A percentile compares a stretch with the other conserved stretches of the same genome.
phyloP scores from a whole-genome alignment of 202 grass and related monocot species.

The Carex arenaria region DNA sequence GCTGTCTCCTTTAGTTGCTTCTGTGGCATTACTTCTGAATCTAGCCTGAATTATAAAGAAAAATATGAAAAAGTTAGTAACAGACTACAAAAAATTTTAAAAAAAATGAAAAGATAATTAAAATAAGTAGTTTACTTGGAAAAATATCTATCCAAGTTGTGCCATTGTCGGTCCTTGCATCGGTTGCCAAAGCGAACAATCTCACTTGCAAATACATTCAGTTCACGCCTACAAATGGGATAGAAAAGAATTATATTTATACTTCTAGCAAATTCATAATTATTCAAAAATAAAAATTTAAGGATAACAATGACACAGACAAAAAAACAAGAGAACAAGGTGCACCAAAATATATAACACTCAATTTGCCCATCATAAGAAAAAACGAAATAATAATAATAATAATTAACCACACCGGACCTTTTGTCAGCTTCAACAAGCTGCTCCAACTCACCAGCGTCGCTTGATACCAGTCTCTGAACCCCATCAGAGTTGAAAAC shows the following conservation, averaged over 20 bases:
- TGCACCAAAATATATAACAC: not conserved
- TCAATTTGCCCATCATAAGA: not conserved
- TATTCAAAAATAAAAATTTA: conserved; percentile 3
- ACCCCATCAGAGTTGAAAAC: conserved; percentile 60
- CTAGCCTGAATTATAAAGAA: conserved; percentile 42
- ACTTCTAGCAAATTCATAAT: not conserved
- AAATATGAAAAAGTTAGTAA: conserved; percentile 21
- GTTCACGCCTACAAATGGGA: conserved; percentile 55
- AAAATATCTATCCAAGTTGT: conserved; percentile 92
- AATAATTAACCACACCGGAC: conserved; percentile 24
- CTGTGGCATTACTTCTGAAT: conserved; percentile 56
- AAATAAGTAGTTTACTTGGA: conserved; percentile 48
- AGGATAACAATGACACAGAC: not conserved
- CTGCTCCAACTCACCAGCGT: conserved; percentile 43
- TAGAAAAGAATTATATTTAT: not conserved
- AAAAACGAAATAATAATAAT: conserved; percentile 10
- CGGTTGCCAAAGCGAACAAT: conserved; percentile 87
- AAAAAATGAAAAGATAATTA: not conserved
- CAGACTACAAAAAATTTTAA: not conserved
- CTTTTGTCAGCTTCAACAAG: conserved; percentile 84
- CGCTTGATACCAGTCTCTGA: conserved; percentile 51
- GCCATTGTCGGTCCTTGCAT: conserved; percentile 91
- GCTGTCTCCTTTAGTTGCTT: conserved; percentile 75
- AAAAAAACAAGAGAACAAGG: not conserved
- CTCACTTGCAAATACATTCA: conserved; percentile 63